Conservation (phyloP, 148 eudicot species). For the Amaranthus palmeri region DNA sequence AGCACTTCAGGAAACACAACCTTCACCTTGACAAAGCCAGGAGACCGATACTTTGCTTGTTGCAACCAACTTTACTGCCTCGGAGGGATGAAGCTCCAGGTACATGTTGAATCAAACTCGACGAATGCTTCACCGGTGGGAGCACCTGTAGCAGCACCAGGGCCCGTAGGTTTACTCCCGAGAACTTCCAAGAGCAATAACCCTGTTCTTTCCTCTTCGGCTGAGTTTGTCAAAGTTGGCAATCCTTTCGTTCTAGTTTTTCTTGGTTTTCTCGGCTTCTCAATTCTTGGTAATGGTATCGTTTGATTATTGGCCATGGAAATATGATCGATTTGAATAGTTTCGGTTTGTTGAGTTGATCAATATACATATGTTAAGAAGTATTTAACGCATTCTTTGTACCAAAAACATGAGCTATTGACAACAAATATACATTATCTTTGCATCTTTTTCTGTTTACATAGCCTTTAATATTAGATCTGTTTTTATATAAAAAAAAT, state of each 20-base stretch:
- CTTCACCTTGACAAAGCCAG: conserved; percentile 47
- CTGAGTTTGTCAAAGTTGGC: conserved; percentile 15
- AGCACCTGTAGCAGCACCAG: conserved; percentile 35
- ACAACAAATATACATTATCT: background rate
- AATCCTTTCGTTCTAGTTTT: conserved; percentile 10
- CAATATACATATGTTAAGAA: background rate
- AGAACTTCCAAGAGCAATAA: conserved; percentile 40
- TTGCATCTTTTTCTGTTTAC: too few relatives aligned
- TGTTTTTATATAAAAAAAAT: too few relatives aligned
- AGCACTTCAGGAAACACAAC: conserved; percentile 56
- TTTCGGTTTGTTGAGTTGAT: background rate
- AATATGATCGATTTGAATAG: background rate
- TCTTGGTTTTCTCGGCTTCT: conserved; percentile 17
- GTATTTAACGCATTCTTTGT: background rate
- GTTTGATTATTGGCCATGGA: background rate
- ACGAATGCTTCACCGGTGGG: conserved; percentile 28
- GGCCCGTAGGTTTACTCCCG: conserved; percentile 18
- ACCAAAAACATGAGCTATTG: background rate
- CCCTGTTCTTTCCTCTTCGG: conserved; percentile 31
- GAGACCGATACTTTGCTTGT: conserved; percentile 59
- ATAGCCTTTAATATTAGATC: too few relatives aligned
- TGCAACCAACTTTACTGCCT: conserved; percentile 67
- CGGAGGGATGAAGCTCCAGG: conserved; percentile 76
- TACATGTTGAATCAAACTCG: conserved; percentile 34
- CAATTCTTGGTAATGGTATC: conserved; percentile 12